Evolutionary conservation across 176 grass and related monocot species (phyloP).

Genomic region (Triticum timopheevii): DNA sequence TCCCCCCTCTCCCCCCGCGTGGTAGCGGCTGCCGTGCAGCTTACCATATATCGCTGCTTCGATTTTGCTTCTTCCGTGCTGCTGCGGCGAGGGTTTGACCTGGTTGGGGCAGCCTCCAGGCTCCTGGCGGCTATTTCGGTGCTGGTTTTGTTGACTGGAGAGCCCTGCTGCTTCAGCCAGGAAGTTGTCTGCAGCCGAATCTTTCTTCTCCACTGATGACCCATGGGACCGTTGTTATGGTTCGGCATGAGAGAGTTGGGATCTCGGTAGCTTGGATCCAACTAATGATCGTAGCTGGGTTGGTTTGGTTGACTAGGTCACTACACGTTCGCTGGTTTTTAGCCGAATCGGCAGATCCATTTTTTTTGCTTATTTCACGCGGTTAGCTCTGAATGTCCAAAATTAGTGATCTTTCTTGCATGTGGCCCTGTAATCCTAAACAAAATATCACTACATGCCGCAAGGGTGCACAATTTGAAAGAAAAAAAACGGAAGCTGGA

Average conservation of each 20-base stretch:
- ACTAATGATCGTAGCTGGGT: neutral
- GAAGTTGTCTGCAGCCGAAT: neutral
- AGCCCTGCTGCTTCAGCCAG: neutral
- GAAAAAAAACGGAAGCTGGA: neutral
- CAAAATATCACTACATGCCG: neutral
- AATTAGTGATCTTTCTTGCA: neutral
- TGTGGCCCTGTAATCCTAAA: neutral
- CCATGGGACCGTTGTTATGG: neutral
- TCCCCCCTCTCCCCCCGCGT: neutral
- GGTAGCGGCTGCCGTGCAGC: neutral
- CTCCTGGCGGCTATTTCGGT: neutral
- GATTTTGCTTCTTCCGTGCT: neutral
- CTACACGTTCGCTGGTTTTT: neutral
- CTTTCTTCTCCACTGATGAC: neutral
- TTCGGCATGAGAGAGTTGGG: neutral
- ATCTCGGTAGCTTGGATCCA: constrained; percentile 31
- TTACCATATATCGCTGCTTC: neutral
- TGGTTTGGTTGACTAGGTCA: neutral
- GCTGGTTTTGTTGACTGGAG: neutral
- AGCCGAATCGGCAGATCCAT: constrained; percentile 17
- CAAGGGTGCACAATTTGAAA: neutral
- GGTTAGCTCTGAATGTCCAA: neutral
- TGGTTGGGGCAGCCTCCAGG: neutral
- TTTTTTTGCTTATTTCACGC: neutral
- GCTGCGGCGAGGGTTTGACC: neutral